phyloP scores from a whole-genome alignment of 2,329 filamentous ascomycete species.

The Chrysoporthe cubensis region DNA sequence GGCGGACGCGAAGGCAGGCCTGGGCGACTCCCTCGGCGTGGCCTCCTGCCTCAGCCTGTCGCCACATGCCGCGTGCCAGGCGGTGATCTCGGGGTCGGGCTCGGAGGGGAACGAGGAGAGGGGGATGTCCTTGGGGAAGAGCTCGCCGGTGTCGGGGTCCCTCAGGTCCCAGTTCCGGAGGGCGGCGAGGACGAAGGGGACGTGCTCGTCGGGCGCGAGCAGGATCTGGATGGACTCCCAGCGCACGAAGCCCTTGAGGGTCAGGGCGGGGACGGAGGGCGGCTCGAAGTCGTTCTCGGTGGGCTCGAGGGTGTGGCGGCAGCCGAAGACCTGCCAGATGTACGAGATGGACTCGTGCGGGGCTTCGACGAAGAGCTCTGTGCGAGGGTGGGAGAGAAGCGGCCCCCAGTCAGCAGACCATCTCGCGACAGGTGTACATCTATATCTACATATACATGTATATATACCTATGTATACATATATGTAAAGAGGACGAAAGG shows the following conservation, averaged over 20 bases:
- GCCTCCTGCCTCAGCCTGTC: constrained; percentile 69
- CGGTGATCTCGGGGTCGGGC: constrained; percentile 78
- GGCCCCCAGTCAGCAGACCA: constrained; percentile 19
- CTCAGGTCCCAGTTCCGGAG: constrained; percentile 77
- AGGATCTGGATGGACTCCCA: constrained; percentile 94
- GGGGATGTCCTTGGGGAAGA: constrained; percentile 65
- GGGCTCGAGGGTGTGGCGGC: constrained; percentile 84
- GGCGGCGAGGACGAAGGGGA: constrained; percentile 79
- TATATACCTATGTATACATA: too few species aligned
- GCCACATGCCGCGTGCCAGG: constrained; percentile 83
- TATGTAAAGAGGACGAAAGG: too few species aligned
- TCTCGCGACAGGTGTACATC: constrained; percentile 1
- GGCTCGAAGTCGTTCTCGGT: constrained; percentile 71
- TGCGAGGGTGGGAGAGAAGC: constrained; percentile 11
- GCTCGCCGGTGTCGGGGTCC: constrained; percentile 73
- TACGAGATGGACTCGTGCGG: constrained; percentile 78
- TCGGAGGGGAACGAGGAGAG: constrained; percentile 68
- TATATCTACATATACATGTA: background rate
- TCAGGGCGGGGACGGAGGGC: constrained; percentile 75
- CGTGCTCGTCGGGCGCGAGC: constrained; percentile 85
- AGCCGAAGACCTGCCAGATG: constrained; percentile 90
- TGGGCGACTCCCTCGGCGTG: constrained; percentile 41
- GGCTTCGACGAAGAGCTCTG: constrained; percentile 77
- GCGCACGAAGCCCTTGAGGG: constrained; percentile 81
- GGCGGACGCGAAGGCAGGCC: constrained; percentile 27